Percentiles rank a stretch among this genome's conserved stretches.
These are phyloP conservation scores for Xerophyta viscosa DNA, from an alignment of 106 monocot genomes.

Conservation along the genomic window DNA sequence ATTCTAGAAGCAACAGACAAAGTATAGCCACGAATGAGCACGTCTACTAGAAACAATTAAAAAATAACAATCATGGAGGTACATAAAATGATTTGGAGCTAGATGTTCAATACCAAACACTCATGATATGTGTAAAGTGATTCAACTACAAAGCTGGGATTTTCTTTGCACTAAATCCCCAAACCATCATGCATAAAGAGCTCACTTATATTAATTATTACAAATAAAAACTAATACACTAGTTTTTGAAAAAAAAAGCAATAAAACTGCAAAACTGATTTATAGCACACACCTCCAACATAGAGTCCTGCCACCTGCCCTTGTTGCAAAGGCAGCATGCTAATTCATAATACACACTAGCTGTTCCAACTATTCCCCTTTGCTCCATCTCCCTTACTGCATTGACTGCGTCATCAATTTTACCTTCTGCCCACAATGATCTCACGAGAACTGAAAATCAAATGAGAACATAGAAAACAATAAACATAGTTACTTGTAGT, in stretches of 20 bases:
- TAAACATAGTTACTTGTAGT: not conserved
- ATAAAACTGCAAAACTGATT: not conserved
- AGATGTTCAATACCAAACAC: no score
- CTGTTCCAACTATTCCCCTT: constrained; percentile 78
- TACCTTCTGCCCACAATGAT: constrained; percentile 78
- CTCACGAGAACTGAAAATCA: constrained; percentile 68
- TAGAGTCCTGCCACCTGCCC: constrained; percentile 84
- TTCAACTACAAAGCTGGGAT: no score
- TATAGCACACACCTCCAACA: constrained; percentile 51
- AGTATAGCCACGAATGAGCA: no score
- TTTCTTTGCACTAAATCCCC: no score
- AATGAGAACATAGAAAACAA: not conserved
- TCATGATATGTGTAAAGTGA: no score
- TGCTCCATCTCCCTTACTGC: constrained; percentile 80
- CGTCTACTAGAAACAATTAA: no score
- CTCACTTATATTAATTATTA: no score
- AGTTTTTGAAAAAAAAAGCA: not conserved
- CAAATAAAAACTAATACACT: no score
- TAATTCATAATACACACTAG: constrained; percentile 89
- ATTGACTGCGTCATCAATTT: constrained; percentile 56
- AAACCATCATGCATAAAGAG: no score
- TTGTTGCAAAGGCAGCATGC: constrained; percentile 78
- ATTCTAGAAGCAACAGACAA: no score
- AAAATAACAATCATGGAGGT: no score
- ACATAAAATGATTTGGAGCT: no score